Base-by-base conservation (phyloP, 163 green algal species). In the Scenedesmus sp. region DNA sequence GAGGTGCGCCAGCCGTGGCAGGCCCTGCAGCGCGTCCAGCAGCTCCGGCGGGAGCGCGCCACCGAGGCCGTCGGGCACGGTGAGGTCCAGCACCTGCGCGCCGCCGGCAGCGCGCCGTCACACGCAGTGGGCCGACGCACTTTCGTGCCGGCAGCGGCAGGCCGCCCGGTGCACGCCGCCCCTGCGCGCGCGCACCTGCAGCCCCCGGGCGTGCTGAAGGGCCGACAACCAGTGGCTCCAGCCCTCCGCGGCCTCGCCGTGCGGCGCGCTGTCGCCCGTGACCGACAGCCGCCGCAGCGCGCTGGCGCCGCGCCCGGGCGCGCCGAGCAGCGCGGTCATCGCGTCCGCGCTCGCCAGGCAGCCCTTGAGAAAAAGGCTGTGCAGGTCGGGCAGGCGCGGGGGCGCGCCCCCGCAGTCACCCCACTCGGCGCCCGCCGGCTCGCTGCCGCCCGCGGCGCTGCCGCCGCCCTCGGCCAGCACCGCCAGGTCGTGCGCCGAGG, bases 1-100 rank as follows among this genome's bases (percentile, higher is more conserved):
- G 3, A 80, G 72, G 72, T 80, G 72, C 29, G 22, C 13, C 14
- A 80, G 60, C 42, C 72, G 72, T 0, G 72, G 72, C 5, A 80
- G 72, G 4, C 10, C 10, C 18, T 14, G 45, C 29, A 80, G 24
- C 4, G 63, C 47, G 5, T 44, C 20, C 29, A 70, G 72, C 17
- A 80, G 72, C 14, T 63, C 69, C 10, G 4, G 58, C 11, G 72
- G 60, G 13, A 70, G 39, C 1, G 44, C 56, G 72, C 18, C 29
- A 3, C 42, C 57, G 0, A 36, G 11, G 13, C 20, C 24, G 10
- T 80, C 72, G 0, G 72, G 72, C 31, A 72, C 72, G 4, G 72
- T 29, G 11, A 80, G n/a, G 33, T 80, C 72, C 26, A 78, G 44
- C 57, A 78, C 70, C 70, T 78, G 70, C 2, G 7, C 20, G 14